Base-by-base conservation (phyloP, 305 asterid species). In the Withania somnifera region DNA sequence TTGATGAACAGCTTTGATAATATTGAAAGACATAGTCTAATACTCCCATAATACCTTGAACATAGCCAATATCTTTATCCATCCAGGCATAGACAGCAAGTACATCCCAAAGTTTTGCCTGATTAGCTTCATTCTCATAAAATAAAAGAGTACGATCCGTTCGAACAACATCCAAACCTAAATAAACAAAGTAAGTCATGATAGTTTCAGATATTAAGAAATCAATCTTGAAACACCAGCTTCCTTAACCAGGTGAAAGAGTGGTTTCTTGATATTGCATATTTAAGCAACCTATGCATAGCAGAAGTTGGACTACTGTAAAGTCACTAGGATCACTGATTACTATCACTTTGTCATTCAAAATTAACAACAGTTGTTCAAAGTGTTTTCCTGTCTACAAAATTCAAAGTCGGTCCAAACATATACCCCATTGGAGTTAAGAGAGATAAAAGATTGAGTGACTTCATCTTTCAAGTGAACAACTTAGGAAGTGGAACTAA, bases 21-120 rank as follows among this genome's bases (percentile, higher is more conserved):
- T 82, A 76, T 54, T 86, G 78, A 52, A 51, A 77, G 36, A 78
- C 24, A 11, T 73, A 80, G 78, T 77, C 67, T 64, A 76, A 85
- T 53, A 28, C 26, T 17, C 79, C 83, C 42, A 51, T 56, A 79
- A 89, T 89, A 95, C 99, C 99, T 94, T 95, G 99, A 89, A 94
- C 99, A 84, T 93, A 95, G 88, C 97, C 97, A 90, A 95, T 93
- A 88, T 95, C 99, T 79, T 89, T 89, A 87, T 95, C 99, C 86
- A 91, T 82, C 99, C 99, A 95, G 83, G 98, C 92, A 89, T 95
- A 95, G 50, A 95, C 90, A 66, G 97, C 84, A 80, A 95, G 98
- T 82, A 94, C 84, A 83, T 95, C 97, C 97, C 97, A 95, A 71
- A 95, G 93, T 88, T 89, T 92, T 78, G 94, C 97, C 83, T 85